Conservation (phyloP, 1,139 yeast genomes). For the Candida albicans region DNA sequence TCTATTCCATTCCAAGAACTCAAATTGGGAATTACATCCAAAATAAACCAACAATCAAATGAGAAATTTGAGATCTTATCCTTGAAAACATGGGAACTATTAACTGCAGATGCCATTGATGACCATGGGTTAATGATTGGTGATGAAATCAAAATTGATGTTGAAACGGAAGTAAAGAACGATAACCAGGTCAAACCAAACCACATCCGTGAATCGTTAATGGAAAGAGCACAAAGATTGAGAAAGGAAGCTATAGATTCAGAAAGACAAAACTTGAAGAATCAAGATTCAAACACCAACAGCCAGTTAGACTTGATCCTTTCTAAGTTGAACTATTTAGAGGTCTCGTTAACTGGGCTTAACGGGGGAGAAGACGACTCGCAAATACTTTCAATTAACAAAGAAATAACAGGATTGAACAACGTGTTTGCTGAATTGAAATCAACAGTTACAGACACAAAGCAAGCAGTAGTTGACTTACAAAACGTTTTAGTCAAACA, state of each 20-base stretch:
- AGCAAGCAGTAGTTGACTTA: constrained; percentile 18
- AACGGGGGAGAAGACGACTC: constrained; percentile 2
- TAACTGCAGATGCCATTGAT: constrained; percentile 56
- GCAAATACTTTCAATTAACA: background rate
- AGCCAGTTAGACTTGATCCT: background rate
- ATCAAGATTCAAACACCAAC: background rate
- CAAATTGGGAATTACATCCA: constrained; percentile 55
- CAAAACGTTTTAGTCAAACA: constrained; percentile 31
- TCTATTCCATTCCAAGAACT: constrained; percentile 34
- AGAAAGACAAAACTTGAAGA: background rate
- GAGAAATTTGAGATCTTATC: constrained; percentile 64
- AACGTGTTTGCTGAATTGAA: constrained; percentile 2
- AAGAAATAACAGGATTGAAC: constrained; percentile 2
- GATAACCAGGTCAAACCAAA: constrained; percentile 8
- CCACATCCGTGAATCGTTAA: constrained; percentile 35
- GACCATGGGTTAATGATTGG: constrained; percentile 56
- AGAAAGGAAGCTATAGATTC: constrained; percentile 18
- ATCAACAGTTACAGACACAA: background rate
- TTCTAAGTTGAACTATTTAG: constrained; percentile 8
- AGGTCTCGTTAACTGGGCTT: background rate
- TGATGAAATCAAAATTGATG: constrained; percentile 35
- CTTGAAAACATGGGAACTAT: constrained; percentile 52
- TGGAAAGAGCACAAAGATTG: constrained; percentile 36
- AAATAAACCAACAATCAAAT: constrained; percentile 33
- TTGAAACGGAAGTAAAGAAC: constrained; percentile 18